Base-by-base conservation (phyloP, 2,329 filamentous ascomycete genomes). In the Colletotrichum shisoi region DNA sequence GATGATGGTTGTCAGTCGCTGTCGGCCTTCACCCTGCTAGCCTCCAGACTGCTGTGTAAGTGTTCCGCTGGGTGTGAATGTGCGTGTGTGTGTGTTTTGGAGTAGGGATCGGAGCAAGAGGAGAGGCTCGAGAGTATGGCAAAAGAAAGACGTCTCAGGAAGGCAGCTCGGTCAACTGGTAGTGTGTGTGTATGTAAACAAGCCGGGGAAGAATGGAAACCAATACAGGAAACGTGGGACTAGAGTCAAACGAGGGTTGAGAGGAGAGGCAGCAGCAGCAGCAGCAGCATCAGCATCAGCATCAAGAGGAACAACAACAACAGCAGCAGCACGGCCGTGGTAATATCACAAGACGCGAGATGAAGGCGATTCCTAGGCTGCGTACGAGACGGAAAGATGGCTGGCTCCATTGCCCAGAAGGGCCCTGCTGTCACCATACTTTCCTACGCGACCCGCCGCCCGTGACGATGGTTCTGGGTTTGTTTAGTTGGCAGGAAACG, bases 121-220 rank as follows among this genome's bases (percentile, higher is more conserved):
- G 37, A 15, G 34, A 27, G 6, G 5, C 37, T 40, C 4, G 11
- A 17, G 24, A 21, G 12, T 39, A 15, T 31, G 11, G 45, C 24
- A 31, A 40, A 21, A 11, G 27, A 21, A 19, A 3, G 24, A n/a
- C 31, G 19, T 21, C 9, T 34, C 31, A 34, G 4, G 6, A 31
- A n/a, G 40, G 13, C 27, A 40, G 12, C 27, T 52, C 24, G 31
- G 15, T 19, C 12, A 54, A 15, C 5, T n/a, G 51, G 39, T 19
- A 21, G 19, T 24, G 27, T 19, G 62, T 59, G 54, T 60, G 27
- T 24, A 15, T 19, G 62, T 60, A 60, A 64, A 64, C 56, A 60
- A 46, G 13, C 8, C 31, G 12, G 8, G 45, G n/a, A 59, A 60
- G 48, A 64, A 60, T 64, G 56, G 34, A 46, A 53, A 39, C 24